These are phyloP conservation scores for Syzygium aromaticum DNA, from an alignment of 345 rosid species.

Conservation along the genomic window DNA sequence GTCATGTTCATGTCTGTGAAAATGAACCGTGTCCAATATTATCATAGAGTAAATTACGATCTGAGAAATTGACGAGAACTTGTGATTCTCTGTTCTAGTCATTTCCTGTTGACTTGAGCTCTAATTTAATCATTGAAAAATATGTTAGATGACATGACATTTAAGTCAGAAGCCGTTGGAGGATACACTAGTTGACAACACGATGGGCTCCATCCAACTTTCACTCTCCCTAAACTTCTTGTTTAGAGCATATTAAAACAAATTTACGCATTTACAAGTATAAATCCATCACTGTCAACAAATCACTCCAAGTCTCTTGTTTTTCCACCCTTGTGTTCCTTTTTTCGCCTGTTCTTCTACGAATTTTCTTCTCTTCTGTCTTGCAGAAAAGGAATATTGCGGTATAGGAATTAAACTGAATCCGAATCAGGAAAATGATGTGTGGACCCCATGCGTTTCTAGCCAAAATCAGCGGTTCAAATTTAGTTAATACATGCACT, in stretches of 20 bases:
- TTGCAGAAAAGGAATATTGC: not conserved
- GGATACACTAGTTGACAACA: not conserved
- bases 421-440: not conserved
- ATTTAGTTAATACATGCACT: not conserved
- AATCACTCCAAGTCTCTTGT: not conserved
- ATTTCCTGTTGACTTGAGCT: not conserved
- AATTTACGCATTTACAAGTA: not conserved
- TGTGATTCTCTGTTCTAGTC: not conserved
- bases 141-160: not conserved
- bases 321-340: not conserved
- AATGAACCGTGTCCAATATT: not conserved
- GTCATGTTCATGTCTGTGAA: not conserved
- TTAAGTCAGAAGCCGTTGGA: accelerated
- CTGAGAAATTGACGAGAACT: not conserved
- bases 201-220: not conserved
- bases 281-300: not conserved
- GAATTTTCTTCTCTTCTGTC: too few species aligned
- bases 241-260: not conserved
- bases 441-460: not conserved
- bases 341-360: not conserved
- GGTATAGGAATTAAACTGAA: not conserved
- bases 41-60: not conserved
- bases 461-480: not conserved
- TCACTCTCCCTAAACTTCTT: not conserved
- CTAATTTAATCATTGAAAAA: too few species aligned